Evolutionary conservation across 352 stramenopile genomes (phyloP).

Genomic region (Blastocystis sp.): DNA sequence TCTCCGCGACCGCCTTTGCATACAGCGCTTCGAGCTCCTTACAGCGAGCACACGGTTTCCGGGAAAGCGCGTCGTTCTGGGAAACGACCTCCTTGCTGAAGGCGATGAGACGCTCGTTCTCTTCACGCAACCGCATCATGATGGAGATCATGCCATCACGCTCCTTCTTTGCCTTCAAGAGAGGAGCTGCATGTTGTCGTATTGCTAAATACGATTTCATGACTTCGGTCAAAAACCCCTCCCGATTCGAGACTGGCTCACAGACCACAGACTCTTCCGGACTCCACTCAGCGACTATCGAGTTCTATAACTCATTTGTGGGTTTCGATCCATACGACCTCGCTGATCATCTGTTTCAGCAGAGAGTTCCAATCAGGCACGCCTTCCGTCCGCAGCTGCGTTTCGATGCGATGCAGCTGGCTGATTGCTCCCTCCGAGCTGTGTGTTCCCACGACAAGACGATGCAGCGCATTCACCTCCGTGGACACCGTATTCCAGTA

Average conservation of each 20-base stretch:
- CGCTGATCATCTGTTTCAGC: no score
- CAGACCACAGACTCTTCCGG: no score
- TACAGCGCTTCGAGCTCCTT: neutral
- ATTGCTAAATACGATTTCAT: no score
- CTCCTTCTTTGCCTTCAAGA: conserved; percentile 28
- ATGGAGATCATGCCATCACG: neutral
- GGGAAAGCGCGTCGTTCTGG: neutral
- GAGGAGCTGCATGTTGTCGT: neutral
- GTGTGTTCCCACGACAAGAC: neutral
- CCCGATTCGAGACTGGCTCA: no score
- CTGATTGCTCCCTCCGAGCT: neutral
- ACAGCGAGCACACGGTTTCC: neutral
- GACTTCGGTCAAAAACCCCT: no score
- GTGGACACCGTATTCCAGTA: neutral
- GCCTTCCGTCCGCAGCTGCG: neutral
- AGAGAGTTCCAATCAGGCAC: no score
- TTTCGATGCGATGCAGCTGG: neutral
- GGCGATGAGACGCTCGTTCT: conserved; percentile 15
- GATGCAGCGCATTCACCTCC: neutral
- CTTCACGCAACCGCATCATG: neutral
- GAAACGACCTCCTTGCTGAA: neutral
- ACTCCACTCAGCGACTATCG: no score
- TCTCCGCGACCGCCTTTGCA: neutral
- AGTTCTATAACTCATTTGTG: no score
- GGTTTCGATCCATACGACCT: no score